Evolutionary conservation across 148 eudicot genomes (phyloP).

Genomic region (Salicornia ramosissima): DNA sequence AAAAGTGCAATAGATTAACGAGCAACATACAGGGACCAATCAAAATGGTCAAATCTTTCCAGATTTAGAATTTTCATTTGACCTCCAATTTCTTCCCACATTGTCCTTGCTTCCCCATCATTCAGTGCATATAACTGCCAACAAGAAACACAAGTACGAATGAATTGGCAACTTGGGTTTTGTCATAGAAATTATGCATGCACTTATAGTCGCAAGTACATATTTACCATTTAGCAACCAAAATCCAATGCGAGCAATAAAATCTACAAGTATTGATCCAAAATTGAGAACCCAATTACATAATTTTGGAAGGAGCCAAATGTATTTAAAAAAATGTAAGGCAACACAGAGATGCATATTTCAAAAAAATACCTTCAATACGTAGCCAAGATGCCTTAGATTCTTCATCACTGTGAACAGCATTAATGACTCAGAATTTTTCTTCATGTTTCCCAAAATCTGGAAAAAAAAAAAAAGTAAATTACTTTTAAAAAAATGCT

Average conservation of each 20-base stretch:
- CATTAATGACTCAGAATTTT: slow-evolving; percentile 69
- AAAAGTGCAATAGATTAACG: slow-evolving; percentile 30
- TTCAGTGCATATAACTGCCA: slow-evolving; percentile 65
- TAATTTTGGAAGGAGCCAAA: background rate
- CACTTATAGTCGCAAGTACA: background rate
- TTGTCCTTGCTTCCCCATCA: slow-evolving; percentile 59
- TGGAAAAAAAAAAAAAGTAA: slow-evolving; percentile 35
- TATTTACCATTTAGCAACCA: background rate
- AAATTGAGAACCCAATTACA: background rate
- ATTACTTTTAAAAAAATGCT: slow-evolving; percentile 1
- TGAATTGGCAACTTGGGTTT: background rate
- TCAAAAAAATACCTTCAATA: slow-evolving; percentile 52
- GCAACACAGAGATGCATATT: slow-evolving; percentile 3
- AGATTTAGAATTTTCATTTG: slow-evolving; percentile 58
- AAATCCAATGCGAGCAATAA: background rate
- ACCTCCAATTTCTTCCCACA: slow-evolving; percentile 77
- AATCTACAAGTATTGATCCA: too few species aligned
- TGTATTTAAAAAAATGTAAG: background rate
- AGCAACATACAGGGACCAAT: slow-evolving; percentile 89
- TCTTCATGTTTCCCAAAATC: slow-evolving; percentile 74
- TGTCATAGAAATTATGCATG: background rate
- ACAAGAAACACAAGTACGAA: slow-evolving; percentile 12
- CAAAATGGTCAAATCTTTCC: slow-evolving; percentile 59
- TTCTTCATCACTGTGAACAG: slow-evolving; percentile 69
- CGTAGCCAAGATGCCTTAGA: slow-evolving; percentile 61